Percentiles rank a stretch among this genome's conserved stretches.
These are phyloP conservation scores for Chalaropsis ovoidea DNA, from an alignment of 2,329 filamentous ascomycete genomes.

Conservation along the genomic window DNA sequence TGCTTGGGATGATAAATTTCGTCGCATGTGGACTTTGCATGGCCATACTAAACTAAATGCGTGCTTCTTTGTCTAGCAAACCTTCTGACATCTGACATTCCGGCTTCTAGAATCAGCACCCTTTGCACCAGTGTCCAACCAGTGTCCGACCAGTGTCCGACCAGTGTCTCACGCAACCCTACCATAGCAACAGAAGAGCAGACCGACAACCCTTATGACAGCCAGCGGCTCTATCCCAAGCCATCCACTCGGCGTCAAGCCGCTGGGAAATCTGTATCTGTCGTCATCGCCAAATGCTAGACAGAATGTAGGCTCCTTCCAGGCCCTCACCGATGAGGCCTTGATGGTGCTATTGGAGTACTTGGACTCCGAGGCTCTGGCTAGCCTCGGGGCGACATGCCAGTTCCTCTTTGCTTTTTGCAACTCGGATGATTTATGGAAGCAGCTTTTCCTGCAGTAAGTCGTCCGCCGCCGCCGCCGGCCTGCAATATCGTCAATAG, in stretches of 20 bases:
- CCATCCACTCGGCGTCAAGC: constrained; percentile 78
- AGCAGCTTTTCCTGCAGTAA: constrained; percentile 73
- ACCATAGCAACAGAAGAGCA: neutral
- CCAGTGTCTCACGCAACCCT: neutral
- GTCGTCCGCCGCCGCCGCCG: constrained; percentile 30
- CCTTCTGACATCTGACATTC: too few species aligned
- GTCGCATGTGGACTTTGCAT: neutral
- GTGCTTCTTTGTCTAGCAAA: neutral
- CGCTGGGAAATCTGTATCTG: constrained; percentile 71
- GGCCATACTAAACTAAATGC: neutral
- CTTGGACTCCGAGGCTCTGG: constrained; percentile 53
- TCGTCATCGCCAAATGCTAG: constrained; percentile 32
- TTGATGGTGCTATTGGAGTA: constrained; percentile 65
- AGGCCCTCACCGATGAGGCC: constrained; percentile 67
- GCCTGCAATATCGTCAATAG: neutral
- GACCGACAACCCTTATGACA: neutral
- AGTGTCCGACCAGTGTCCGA: neutral
- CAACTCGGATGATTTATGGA: constrained; percentile 79
- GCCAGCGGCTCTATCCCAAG: constrained; percentile 48
- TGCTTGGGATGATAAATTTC: neutral
- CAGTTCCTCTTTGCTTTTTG: constrained; percentile 80
- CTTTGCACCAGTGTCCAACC: neutral
- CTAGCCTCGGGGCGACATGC: constrained; percentile 64
- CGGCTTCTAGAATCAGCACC: neutral
- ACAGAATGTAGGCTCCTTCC: constrained; percentile 52